phyloP scores from a whole-genome alignment of 192 early-diverging fungal genomes.

The Coemansia sp. region DNA sequence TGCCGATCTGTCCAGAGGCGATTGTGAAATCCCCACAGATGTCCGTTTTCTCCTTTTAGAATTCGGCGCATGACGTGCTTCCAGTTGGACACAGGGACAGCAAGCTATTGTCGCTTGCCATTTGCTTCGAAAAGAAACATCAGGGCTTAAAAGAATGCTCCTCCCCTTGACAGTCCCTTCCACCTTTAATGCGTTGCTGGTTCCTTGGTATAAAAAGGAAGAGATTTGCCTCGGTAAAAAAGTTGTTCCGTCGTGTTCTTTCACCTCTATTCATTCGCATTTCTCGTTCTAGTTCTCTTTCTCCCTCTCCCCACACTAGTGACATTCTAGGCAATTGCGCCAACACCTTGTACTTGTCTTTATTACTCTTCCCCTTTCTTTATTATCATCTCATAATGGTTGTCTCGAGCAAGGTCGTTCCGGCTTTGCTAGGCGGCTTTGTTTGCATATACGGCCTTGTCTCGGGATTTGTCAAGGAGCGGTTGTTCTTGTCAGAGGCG shows the following conservation, averaged over 20 bases:
- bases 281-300: not conserved
- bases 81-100: not conserved
- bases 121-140: not conserved
- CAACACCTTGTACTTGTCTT: not conserved
- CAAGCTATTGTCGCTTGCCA: not conserved
- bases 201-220: not conserved
- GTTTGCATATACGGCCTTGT: constrained; percentile 71
- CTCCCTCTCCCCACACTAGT: not conserved
- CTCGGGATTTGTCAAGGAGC: constrained; percentile 69
- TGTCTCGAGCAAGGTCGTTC: constrained; percentile 44
- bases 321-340: not conserved
- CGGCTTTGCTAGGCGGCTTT: constrained; percentile 72
- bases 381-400: constrained; percentile 1
- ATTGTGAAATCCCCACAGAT: not conserved
- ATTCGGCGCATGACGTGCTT: not conserved
- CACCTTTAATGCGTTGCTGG: not conserved
- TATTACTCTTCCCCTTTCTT: constrained; percentile 2
- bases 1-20: not conserved
- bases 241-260: not conserved
- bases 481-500: constrained; percentile 67
- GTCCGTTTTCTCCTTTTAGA: not conserved
- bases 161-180: not conserved
- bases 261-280: not conserved
- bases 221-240: not conserved
- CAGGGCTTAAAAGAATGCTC: not conserved